phyloP scores from a whole-genome alignment of 1,139 yeast species.

The Magnusiomyces magnusii region DNA sequence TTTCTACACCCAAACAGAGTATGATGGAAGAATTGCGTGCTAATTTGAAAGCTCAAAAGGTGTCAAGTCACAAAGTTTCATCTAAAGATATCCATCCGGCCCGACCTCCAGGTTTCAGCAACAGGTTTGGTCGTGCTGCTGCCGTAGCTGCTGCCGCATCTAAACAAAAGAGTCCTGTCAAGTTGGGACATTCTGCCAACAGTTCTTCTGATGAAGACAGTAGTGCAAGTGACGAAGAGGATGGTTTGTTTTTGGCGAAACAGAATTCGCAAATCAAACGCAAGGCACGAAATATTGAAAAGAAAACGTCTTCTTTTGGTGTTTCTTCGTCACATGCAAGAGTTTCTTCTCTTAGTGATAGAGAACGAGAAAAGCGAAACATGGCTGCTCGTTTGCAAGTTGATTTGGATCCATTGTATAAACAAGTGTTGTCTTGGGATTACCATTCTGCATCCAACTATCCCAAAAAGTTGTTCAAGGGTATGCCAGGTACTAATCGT shows the following conservation, averaged over 20 bases:
- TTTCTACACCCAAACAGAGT: slow-evolving; percentile 21
- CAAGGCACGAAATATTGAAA: slow-evolving; percentile 19
- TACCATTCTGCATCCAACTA: slow-evolving; percentile 49
- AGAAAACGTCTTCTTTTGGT: slow-evolving; percentile 4
- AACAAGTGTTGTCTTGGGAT: slow-evolving; percentile 68
- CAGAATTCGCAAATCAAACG: slow-evolving; percentile 10
- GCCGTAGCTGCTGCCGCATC: slow-evolving; percentile 22
- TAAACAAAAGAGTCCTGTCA: slow-evolving; percentile 14
- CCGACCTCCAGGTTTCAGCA: slow-evolving; percentile 67
- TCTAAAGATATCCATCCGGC: slow-evolving; percentile 49
- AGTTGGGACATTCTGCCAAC: neutral
- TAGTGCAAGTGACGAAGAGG: slow-evolving; percentile 26
- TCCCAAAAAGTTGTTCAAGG: slow-evolving; percentile 50
- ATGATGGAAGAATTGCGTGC: slow-evolving; percentile 28
- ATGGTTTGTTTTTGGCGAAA: slow-evolving; percentile 24
- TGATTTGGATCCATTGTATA: slow-evolving; percentile 67
- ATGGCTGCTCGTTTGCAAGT: slow-evolving; percentile 78
- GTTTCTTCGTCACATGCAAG: neutral
- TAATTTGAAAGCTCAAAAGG: slow-evolving; percentile 19
- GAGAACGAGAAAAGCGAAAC: slow-evolving; percentile 61
- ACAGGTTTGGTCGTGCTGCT: slow-evolving; percentile 18
- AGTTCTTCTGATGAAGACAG: slow-evolving; percentile 24
- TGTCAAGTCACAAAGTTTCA: slow-evolving; percentile 16
- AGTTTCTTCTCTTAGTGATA: slow-evolving; percentile 20
- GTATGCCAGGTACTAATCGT: slow-evolving; percentile 39